Evolutionary conservation across 1,284 basidiomycete genomes (phyloP).

Genomic region (Ustilago trichophora): DNA sequence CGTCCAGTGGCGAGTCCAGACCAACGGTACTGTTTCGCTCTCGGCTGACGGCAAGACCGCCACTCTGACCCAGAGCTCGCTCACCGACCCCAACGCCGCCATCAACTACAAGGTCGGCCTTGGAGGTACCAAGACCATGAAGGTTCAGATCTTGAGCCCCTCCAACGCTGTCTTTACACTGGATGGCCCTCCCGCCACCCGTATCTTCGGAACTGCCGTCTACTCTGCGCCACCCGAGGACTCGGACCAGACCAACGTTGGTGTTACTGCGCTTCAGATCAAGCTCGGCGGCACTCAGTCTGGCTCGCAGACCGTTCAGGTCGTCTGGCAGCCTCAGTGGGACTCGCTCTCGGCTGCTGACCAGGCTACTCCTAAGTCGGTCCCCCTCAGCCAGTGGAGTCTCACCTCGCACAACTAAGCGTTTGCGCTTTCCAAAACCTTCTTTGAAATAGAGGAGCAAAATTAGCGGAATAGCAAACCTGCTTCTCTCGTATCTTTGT

Average conservation of each 20-base stretch:
- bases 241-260: constrained; percentile 78
- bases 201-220: constrained; percentile 73
- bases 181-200: constrained; percentile 32
- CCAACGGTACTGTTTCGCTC: constrained; percentile 75
- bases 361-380: constrained; percentile 51
- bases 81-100: constrained; percentile 71
- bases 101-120: constrained; percentile 66
- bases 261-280: constrained; percentile 82
- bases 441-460: background rate
- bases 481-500: background rate
- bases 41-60: constrained; percentile 70
- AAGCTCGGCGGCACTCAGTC: constrained; percentile 68
- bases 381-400: constrained; percentile 58
- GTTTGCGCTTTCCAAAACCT: background rate
- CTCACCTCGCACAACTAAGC: constrained; percentile 60
- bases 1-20: constrained; percentile 93
- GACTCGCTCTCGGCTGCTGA: constrained; percentile 46
- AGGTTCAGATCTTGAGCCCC: constrained; percentile 72
- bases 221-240: constrained; percentile 70
- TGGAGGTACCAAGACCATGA: constrained; percentile 66
- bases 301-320: constrained; percentile 69
- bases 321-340: constrained; percentile 66
- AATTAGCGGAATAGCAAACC: background rate
- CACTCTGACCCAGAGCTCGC: constrained; percentile 74
- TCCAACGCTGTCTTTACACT: constrained; percentile 69